These are phyloP conservation scores for Fraxinus angustifolia DNA, from an alignment of 305 asterid species.

Conservation along the genomic window DNA sequence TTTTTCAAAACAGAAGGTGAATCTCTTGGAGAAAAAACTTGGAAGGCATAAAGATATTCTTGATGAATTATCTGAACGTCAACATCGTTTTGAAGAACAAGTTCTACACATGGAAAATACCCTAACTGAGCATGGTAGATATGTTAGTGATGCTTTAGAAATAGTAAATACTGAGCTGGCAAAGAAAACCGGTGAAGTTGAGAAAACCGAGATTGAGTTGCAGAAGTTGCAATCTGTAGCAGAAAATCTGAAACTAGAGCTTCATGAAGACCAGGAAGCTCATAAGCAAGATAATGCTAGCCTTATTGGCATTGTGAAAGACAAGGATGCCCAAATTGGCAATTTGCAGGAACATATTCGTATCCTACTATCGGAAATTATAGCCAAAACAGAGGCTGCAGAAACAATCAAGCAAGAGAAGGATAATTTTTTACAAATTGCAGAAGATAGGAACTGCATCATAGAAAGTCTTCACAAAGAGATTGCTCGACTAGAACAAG, in stretches of 20 bases:
- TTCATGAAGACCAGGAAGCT: conserved; percentile 29
- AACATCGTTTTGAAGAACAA: conserved; percentile 22
- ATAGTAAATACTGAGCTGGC: conserved; percentile 30
- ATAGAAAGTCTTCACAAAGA: conserved; percentile 32
- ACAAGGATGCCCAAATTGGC: conserved; percentile 30
- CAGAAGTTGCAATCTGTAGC: conserved; percentile 30
- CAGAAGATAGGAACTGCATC: conserved; percentile 34
- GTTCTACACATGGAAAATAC: conserved; percentile 22
- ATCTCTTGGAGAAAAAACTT: conserved; percentile 30
- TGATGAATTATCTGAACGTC: conserved; percentile 34
- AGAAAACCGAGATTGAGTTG: conserved; percentile 25
- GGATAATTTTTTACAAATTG: conserved; percentile 27
- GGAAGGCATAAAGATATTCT: conserved; percentile 26
- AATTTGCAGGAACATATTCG: conserved; percentile 31
- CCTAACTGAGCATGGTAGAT: conserved; percentile 20
- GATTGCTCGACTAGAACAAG: conserved; percentile 28
- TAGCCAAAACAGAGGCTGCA: conserved; percentile 26
- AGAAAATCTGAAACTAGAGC: conserved; percentile 27
- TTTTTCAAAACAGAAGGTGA: conserved; percentile 19
- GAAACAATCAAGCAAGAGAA: conserved; percentile 38
- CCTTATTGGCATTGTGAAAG: conserved; percentile 28
- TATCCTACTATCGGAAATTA: conserved; percentile 23
- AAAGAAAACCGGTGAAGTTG: conserved; percentile 30
- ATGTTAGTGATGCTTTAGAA: conserved; percentile 27
- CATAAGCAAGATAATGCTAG: conserved; percentile 28